phyloP scores from a whole-genome alignment of 345 rosid species.

The Clarkia xantiana region DNA sequence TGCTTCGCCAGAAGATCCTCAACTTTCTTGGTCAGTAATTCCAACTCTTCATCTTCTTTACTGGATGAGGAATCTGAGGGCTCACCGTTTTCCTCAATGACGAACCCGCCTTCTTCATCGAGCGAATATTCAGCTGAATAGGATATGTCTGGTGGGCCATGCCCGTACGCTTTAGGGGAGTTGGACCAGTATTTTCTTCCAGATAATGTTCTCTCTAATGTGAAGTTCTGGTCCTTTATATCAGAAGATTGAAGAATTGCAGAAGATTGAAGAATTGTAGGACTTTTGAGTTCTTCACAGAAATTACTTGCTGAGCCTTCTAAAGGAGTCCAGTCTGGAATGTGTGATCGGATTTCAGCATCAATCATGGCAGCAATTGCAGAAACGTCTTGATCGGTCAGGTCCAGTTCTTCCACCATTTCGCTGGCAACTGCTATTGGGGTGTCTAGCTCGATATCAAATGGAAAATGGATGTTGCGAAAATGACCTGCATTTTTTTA shows the following conservation, averaged over 20 bases:
- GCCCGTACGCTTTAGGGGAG: constrained; percentile 32
- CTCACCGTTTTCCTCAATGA: neutral
- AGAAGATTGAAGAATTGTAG: constrained; percentile 9
- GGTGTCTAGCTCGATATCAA: constrained; percentile 75
- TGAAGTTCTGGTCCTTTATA: constrained; percentile 20
- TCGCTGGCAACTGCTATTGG: constrained; percentile 76
- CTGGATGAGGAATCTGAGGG: too few species aligned
- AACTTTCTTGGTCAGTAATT: constrained; percentile 29
- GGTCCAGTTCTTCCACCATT: constrained; percentile 87
- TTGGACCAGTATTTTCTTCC: constrained; percentile 82
- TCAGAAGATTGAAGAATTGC: constrained; percentile 7
- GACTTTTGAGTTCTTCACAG: constrained; percentile 11
- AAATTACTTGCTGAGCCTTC: constrained; percentile 13
- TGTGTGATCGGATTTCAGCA: constrained; percentile 53
- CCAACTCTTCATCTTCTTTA: constrained; percentile 19
- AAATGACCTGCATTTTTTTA: constrained; percentile 35
- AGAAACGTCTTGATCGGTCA: constrained; percentile 82
- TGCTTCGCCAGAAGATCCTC: constrained; percentile 46
- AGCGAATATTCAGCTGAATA: constrained; percentile 6
- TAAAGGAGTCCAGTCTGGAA: constrained; percentile 50
- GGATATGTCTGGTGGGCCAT: constrained; percentile 18
- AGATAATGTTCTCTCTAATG: constrained; percentile 64
- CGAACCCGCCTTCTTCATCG: neutral
- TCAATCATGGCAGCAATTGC: constrained; percentile 63
- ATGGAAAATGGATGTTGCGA: constrained; percentile 93